A percentile compares a stretch with the other conserved stretches of the same genome.
phyloP scores from a whole-genome alignment of 202 grass and related monocot species.

The Schoenoplectus triqueter region DNA sequence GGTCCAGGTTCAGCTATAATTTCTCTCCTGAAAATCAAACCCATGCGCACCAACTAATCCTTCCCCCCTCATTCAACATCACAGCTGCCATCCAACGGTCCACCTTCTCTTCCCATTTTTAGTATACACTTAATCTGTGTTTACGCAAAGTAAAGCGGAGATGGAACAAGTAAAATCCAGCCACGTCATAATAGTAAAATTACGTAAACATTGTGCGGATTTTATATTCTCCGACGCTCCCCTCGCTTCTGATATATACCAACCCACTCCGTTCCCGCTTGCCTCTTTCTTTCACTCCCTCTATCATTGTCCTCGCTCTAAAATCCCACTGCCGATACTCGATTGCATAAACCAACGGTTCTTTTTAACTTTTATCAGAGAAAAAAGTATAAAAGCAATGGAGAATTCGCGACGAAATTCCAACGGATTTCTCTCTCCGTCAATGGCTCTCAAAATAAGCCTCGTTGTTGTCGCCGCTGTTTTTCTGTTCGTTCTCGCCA shows the following conservation, averaged over 20 bases:
- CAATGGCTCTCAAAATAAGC: slow-evolving; percentile 59
- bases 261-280: slow-evolving; percentile 28
- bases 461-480: slow-evolving; percentile 41
- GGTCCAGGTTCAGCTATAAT: neutral
- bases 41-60: neutral
- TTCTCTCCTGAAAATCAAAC: neutral
- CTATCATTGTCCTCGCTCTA: neutral
- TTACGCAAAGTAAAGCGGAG: no score
- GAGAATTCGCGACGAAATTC: neutral
- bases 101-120: neutral
- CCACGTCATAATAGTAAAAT: no score
- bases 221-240: neutral
- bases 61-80: neutral
- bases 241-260: neutral
- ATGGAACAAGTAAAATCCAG: no score
- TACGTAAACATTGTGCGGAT: no score
- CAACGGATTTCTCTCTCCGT: neutral
- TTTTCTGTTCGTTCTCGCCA: slow-evolving; percentile 35
- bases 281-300: neutral
- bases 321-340: neutral
- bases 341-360: no score
- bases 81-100: slow-evolving; percentile 27
- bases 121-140: no score
- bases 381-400: slow-evolving; percentile 29
- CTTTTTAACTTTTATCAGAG: slow-evolving; percentile 5